Evolutionary conservation across 805 yeast genomes (phyloP), one percentile per base, ranked within the genome.

Genomic region (Teunomyces atbi): DNA sequence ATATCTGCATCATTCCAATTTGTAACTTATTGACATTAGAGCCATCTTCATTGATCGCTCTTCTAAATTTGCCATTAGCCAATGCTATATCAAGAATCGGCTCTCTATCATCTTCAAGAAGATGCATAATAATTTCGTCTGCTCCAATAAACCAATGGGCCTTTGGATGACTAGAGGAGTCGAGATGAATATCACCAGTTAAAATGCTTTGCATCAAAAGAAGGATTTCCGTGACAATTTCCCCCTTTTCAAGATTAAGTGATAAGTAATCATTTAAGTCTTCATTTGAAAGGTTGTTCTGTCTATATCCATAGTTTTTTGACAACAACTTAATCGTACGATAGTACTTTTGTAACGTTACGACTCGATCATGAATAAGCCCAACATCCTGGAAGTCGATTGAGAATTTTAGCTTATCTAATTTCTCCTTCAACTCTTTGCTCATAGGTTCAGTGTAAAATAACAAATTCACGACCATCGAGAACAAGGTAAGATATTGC

Each of bases 381-480:
- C 65, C 49, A 34, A 83, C 61, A 52, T 89, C 85, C 30, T 79
- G 79, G 59, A 86, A 77, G 59, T 89, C 91, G 26, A 86, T 78
- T 3, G 89, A 80, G 51, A 91, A 73, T 35, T 82, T 69, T 57
- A 89, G 67, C 52, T 85, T 84, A 45, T 83, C 83, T 26, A 88
- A 69, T 30, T 77, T 76, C 45, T 86, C 84, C 29, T 76, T 74
- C 36, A 84, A 61, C 29, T 71, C 68, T 49, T 80, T 79, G 37
- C 78, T 76, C 52, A 77, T 74, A 4, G 96, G 96, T 53, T 89
- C 96, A 5, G 80, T 72, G 59, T 88, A 89, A 27, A 88, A 71
- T 48, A 92, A 58, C 38, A 91, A 66, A 45, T 84, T 82, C 55
- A 80, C 73, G 0, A 78, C 71, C 32, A 90, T 79, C 12, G 78